These are phyloP conservation scores for Trichoderma koningiopsis DNA, from an alignment of 2,329 filamentous ascomycete genomes.

Conservation along the genomic window DNA sequence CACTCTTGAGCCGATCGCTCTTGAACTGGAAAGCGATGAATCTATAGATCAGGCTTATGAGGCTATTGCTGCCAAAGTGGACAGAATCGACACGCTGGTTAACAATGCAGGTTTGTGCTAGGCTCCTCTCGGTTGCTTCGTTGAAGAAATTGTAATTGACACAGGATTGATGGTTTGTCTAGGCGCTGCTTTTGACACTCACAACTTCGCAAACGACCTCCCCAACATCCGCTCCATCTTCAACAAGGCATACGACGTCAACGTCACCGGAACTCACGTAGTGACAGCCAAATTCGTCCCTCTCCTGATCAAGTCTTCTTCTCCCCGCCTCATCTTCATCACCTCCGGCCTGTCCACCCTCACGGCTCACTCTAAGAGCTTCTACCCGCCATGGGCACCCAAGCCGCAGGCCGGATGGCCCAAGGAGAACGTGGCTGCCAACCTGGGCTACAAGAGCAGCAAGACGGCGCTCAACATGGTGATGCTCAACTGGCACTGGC, in stretches of 20 bases:
- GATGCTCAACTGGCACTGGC: conserved; percentile 47
- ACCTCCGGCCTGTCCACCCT: conserved; percentile 48
- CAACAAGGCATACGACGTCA: conserved; percentile 53
- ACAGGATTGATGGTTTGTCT: background rate
- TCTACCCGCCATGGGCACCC: conserved; percentile 32
- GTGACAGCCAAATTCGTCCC: conserved; percentile 46
- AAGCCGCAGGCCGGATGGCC: conserved; percentile 48
- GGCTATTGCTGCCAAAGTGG: conserved; percentile 45
- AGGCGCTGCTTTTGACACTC: conserved; percentile 49
- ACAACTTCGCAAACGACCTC: conserved; percentile 32
- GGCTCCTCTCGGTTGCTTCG: background rate
- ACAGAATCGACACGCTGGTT: conserved; percentile 54
- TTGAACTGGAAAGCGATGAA: conserved; percentile 57
- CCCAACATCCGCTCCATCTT: conserved; percentile 43
- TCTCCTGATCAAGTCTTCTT: conserved; percentile 45
- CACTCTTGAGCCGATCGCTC: conserved; percentile 49
- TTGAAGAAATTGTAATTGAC: background rate
- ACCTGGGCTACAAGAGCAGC: conserved; percentile 31
- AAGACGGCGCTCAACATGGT: conserved; percentile 38
- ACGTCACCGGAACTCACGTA: conserved; percentile 50
- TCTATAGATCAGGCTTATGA: conserved; percentile 53
- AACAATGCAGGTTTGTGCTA: conserved; percentile 56
- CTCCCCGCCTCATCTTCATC: conserved; percentile 53
- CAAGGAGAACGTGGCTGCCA: conserved; percentile 48
- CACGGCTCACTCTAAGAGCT: conserved; percentile 34